Evolutionary conservation across 1,284 basidiomycete species (phyloP).

Genomic region (Boletus semigastroideus): DNA sequence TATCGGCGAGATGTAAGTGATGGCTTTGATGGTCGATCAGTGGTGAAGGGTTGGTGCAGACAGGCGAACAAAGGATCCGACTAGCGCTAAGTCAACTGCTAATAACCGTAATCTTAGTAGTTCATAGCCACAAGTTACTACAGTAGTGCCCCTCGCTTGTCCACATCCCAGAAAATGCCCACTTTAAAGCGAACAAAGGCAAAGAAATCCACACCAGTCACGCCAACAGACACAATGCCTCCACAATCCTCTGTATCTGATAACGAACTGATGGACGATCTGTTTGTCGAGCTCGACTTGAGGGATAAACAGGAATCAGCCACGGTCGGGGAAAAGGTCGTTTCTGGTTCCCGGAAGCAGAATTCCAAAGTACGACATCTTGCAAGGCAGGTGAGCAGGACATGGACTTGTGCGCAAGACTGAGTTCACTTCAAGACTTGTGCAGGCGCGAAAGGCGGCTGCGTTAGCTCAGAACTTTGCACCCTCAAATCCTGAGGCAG

Average conservation of each 20-base stretch:
- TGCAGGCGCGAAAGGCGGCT: slow-evolving; percentile 76
- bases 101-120: too few species aligned
- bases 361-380: slow-evolving; percentile 72
- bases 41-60: not conserved
- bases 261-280: slow-evolving; percentile 66
- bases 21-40: not conserved
- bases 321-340: slow-evolving; percentile 38
- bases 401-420: not conserved
- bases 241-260: slow-evolving; percentile 32
- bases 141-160: not conserved
- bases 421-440: not conserved
- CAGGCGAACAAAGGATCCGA: not conserved
- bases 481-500: slow-evolving; percentile 59
- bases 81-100: too few species aligned
- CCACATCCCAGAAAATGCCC: slow-evolving; percentile 35
- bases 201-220: slow-evolving; percentile 43
- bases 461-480: slow-evolving; percentile 60
- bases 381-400: slow-evolving; percentile 68
- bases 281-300: slow-evolving; percentile 71
- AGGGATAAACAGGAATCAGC: slow-evolving; percentile 54
- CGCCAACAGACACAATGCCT: slow-evolving; percentile 24
- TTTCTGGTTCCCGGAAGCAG: slow-evolving; percentile 48
- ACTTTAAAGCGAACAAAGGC: slow-evolving; percentile 49
- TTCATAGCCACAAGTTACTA: not conserved
- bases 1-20: not conserved